Conservation (phyloP, 495 filamentous ascomycete species). For the Achaetomiella virescens region DNA sequence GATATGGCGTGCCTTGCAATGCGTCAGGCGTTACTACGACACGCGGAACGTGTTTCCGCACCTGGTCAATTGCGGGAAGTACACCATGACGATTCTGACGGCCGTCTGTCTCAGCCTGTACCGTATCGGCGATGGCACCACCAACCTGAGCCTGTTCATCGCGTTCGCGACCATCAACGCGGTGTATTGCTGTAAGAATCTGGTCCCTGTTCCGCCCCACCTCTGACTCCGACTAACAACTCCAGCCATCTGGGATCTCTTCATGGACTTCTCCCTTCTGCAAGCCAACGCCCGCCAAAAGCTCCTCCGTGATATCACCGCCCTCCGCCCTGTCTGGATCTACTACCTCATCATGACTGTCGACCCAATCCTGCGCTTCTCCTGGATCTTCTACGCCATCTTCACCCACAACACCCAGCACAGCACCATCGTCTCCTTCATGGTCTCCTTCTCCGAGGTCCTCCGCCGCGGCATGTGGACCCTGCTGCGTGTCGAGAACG, state of each 20-base stretch:
- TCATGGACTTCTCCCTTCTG: conserved; percentile 89
- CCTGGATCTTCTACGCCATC: conserved; percentile 93
- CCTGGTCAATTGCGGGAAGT: conserved; percentile 88
- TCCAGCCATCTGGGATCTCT: conserved; percentile 83
- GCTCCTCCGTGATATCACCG: conserved; percentile 73
- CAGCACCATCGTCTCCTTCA: conserved; percentile 68
- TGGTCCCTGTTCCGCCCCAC: background rate
- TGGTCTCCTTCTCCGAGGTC: conserved; percentile 70
- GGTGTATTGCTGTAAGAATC: conserved; percentile 64
- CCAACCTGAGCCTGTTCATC: conserved; percentile 63
- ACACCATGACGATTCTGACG: conserved; percentile 73
- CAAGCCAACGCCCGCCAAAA: conserved; percentile 63
- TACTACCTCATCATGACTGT: conserved; percentile 82
- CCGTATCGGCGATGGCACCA: conserved; percentile 57
- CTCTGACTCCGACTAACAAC: conserved; percentile 1
- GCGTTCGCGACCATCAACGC: conserved; percentile 72
- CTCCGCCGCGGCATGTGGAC: conserved; percentile 80
- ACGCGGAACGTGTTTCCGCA: conserved; percentile 87
- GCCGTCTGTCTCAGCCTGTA: conserved; percentile 73
- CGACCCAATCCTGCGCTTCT: conserved; percentile 85
- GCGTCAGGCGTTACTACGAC: conserved; percentile 81
- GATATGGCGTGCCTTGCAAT: conserved; percentile 85
- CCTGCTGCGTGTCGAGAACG: conserved; percentile 92
- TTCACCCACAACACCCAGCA: conserved; percentile 73
- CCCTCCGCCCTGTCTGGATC: conserved; percentile 65